Evolutionary conservation across 1,139 yeast species (phyloP), one percentile per base, ranked within the genome.

Genomic region (Saccharomyces hybrid): DNA sequence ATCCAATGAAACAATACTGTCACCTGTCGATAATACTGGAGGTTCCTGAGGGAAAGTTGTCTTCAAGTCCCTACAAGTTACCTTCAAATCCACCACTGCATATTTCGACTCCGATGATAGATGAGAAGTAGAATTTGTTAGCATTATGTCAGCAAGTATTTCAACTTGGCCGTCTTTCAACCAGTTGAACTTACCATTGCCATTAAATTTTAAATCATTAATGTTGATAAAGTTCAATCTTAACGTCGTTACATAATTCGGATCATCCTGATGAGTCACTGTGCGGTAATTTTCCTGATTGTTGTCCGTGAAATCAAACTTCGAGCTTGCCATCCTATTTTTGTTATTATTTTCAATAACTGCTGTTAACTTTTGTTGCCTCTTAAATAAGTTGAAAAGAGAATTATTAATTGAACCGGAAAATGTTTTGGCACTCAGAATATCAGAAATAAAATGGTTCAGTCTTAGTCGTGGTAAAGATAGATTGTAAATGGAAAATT

Each of bases 351-450:
- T 27, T 8, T 47, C 49, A n/a, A 20, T 27, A 47, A 47, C 46
- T 6, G 50, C 47, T 0, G 78, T 76, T 53, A 73, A 62, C 55
- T 74, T 73, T 56, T 77, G 76, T 58, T 79, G 83, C 56, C 81
- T 72, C 60, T 84, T 84, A 62, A 85, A 93, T 25, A 86, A 77
- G 1, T 89, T 84, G 70, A 85, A 85, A 72, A 86, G 74, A 0
- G 93, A 81, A 56, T 85, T 85, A 63, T 85, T 85, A 13, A 85
- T 75, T 0, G 90, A 81, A 0, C 95, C 95, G 16, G 85, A 82
- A 29, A 84, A 83, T 53, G 84, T 82, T 56, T 77, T 77, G 14
- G 90, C 88, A 65, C 83, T 83, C 71, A 86, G 79, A 55, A 85
- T 77, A 67, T 85, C 93, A 55, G 83, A 71, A 52, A 84, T 71